These are phyloP conservation scores for Athelia sp. DNA, from an alignment of 1,284 basidiomycete species.

Conservation along the genomic window DNA sequence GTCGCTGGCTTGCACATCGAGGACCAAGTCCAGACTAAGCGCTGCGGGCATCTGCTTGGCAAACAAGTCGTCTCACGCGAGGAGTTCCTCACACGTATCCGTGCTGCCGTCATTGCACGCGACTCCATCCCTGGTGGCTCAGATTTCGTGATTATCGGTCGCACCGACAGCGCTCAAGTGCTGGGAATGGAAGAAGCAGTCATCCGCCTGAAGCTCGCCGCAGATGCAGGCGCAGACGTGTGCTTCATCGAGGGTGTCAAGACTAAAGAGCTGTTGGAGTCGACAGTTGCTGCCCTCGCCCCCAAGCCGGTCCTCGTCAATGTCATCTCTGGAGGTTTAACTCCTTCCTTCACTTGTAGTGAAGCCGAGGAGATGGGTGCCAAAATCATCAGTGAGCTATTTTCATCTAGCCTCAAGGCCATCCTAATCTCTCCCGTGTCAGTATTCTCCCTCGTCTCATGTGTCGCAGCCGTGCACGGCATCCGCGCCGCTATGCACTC, in stretches of 20 bases:
- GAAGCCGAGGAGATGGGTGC: conserved; percentile 68
- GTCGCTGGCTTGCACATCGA: conserved; percentile 79
- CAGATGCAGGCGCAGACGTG: conserved; percentile 74
- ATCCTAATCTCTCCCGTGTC: neutral
- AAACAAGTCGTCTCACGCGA: conserved; percentile 73
- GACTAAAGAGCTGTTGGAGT: conserved; percentile 58
- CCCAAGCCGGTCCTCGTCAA: conserved; percentile 73
- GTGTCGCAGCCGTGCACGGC: conserved; percentile 68
- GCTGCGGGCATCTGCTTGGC: conserved; percentile 77
- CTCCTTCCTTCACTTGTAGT: conserved; percentile 63
- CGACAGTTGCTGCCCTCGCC: conserved; percentile 59
- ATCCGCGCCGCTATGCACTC: conserved; percentile 69
- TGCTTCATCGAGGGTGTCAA: conserved; percentile 83
- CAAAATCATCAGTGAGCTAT: conserved; percentile 65
- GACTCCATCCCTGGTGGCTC: conserved; percentile 68
- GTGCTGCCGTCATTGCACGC: conserved; percentile 70
- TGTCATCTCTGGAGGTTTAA: conserved; percentile 72
- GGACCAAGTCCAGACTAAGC: conserved; percentile 81
- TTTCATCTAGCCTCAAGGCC: too few relatives aligned
- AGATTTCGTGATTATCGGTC: conserved; percentile 77
- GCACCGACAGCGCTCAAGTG: conserved; percentile 79
- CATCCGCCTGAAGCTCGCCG: conserved; percentile 62
- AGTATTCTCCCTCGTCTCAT: conserved; percentile 69
- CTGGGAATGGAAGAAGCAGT: conserved; percentile 80
- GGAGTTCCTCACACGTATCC: conserved; percentile 72